Base-by-base conservation (phyloP, 441 rosid species). In the Lepidium campestre region DNA sequence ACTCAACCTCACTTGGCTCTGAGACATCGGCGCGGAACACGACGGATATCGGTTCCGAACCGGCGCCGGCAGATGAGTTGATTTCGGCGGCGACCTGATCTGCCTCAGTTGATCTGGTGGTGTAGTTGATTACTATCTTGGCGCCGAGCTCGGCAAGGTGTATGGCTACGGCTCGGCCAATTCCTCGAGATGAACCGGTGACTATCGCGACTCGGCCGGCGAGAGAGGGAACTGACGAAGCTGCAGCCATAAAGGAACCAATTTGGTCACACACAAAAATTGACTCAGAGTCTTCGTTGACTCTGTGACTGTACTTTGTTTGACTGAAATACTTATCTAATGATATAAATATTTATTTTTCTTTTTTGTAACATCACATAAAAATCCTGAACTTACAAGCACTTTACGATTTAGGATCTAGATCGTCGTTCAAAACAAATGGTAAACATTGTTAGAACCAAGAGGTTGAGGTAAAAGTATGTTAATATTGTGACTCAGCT, bases 161-260 rank as follows among this genome's bases (percentile, higher is more conserved):
- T 61, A 75, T 41, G 17, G 90, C 87, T 44, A 88, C 71, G 53
- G 81, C 81, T 61, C 77, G 76, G 19, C 97, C 93, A 7, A 90
- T 90, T 40, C 97, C 93, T 1, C 91, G 85, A 10, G 93, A 86
- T 3, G 97, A 78, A 2, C 97, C 93, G 1, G 91, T 81, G 36
- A 88, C 93, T 35, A 90, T 85, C 17, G 91, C 89, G 2, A 88
- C 87, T 47, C 92, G 73, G 52, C 77, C 89, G 27, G 67, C 61
- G 36, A 90, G 84, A 2, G 77, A 17, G 2, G 64, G 25, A 56
- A 44, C 56, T 67, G 72, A 42, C 3, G 64, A 27, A 11, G 50
- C 50, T 59, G 32, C 13, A 27, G 64, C 50, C 65, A 59, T 58
- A 18, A 6, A 46, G 17, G 0, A 42, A 15, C 4, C 7, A 19